A percentile compares a stretch with the other conserved stretches of the same genome.
phyloP scores from a whole-genome alignment of 192 early-diverging fungal species.

The Mortierella hygrophila region DNA sequence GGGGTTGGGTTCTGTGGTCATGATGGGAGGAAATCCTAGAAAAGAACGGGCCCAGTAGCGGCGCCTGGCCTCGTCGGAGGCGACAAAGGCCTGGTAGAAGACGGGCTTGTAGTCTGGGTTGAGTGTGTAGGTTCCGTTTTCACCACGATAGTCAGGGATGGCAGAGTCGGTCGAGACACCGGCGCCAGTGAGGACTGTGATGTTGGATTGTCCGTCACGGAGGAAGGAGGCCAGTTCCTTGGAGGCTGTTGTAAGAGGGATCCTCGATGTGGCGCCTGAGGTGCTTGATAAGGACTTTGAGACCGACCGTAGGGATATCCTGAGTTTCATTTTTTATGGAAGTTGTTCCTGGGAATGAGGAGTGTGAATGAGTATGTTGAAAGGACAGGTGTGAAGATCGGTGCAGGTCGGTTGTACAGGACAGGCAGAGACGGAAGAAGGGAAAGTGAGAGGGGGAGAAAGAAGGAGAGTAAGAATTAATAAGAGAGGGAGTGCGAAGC shows the following conservation, averaged over 20 bases:
- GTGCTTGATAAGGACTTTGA: constrained; percentile 31
- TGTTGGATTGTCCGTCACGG: constrained; percentile 27
- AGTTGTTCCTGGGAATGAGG: neutral
- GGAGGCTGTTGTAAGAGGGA: constrained; percentile 19
- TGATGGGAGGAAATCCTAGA: constrained; percentile 83
- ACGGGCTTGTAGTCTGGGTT: constrained; percentile 88
- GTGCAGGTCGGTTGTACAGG: neutral
- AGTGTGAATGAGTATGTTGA: neutral
- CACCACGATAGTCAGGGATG: constrained; percentile 90
- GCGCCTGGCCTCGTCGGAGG: constrained; percentile 63
- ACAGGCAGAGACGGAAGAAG: neutral
- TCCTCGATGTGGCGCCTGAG: neutral
- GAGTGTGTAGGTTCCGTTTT: constrained; percentile 72
- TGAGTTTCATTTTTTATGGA: constrained; percentile 29
- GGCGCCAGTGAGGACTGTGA: constrained; percentile 68
- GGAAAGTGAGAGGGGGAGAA: too few species aligned
- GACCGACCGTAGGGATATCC: constrained; percentile 36
- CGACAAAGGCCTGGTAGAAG: constrained; percentile 75
- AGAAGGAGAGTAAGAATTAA: too few species aligned
- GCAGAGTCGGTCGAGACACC: constrained; percentile 74
- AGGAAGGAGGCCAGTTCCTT: constrained; percentile 55
- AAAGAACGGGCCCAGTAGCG: constrained; percentile 94
- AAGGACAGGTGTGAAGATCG: neutral
- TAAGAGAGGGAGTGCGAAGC: neutral
- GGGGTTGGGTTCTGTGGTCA: constrained; percentile 76